Evolutionary conservation across 164 flowering plant genomes (phyloP).

Genomic region (Nelumbo lutea): DNA sequence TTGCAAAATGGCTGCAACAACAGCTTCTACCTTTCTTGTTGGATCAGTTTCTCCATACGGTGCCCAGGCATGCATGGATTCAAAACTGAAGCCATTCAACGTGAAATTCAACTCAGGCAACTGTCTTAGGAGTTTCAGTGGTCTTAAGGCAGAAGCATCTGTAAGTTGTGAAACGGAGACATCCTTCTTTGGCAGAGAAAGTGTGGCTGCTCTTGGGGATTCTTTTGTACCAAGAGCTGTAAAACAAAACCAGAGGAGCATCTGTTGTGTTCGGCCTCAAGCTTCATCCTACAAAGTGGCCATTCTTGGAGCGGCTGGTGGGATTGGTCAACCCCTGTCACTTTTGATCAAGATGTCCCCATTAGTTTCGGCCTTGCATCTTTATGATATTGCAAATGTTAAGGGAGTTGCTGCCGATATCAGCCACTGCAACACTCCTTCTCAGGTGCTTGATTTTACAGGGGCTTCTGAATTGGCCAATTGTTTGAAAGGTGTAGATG

Average conservation of each 20-base stretch:
- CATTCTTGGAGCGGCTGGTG: constrained; percentile 40
- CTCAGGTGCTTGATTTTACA: constrained; percentile 12
- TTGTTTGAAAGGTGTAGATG: constrained; percentile 12
- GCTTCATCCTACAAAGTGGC: constrained; percentile 30
- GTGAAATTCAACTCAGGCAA: constrained; percentile 2
- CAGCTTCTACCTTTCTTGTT: background rate
- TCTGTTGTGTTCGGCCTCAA: constrained; percentile 4
- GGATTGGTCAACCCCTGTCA: constrained; percentile 34
- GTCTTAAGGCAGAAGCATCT: constrained; percentile 12
- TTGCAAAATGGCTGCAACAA: background rate
- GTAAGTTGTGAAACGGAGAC: constrained; percentile 12
- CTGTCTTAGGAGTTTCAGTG: constrained; percentile 11
- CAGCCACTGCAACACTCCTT: constrained; percentile 18
- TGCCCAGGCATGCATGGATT: background rate
- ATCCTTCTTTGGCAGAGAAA: constrained; percentile 17
- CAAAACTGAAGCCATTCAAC: background rate
- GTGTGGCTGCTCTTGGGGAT: constrained; percentile 5
- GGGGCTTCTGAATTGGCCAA: constrained; percentile 13
- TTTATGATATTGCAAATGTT: constrained; percentile 19
- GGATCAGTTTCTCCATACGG: background rate
- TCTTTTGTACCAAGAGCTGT: background rate
- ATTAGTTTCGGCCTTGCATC: constrained; percentile 20
- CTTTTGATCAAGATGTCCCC: constrained; percentile 22
- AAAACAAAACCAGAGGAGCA: background rate
- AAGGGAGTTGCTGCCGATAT: constrained; percentile 25